phyloP scores from a whole-genome alignment of 1,284 basidiomycete genomes.

The Trametes sp. region DNA sequence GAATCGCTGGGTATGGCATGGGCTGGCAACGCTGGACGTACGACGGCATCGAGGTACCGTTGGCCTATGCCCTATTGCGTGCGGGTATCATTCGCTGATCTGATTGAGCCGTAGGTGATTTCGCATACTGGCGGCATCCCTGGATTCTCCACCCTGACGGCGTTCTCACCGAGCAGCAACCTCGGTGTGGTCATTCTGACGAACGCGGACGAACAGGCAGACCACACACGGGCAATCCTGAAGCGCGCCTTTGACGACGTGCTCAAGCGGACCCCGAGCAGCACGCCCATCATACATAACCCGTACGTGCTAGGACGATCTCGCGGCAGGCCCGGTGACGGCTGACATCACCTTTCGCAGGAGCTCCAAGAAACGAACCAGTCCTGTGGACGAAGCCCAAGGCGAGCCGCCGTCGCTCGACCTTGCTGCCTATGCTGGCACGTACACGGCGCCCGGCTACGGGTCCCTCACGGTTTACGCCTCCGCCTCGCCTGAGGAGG shows the following conservation, averaged over 20 bases:
- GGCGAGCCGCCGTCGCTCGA: conserved; percentile 6
- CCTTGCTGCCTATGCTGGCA: conserved; percentile 37
- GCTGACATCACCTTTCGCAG: neutral
- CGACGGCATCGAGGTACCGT: conserved; percentile 35
- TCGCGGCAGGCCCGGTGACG: no score
- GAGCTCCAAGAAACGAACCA: neutral
- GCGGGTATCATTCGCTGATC: neutral
- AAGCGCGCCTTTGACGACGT: conserved; percentile 13
- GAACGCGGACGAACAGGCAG: conserved; percentile 43
- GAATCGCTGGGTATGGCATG: conserved; percentile 40
- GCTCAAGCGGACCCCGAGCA: neutral
- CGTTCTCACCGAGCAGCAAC: conserved; percentile 41
- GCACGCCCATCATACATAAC: no score
- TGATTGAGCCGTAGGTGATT: conserved; percentile 30
- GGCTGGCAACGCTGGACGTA: conserved; percentile 39
- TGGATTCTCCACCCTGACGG: conserved; percentile 50
- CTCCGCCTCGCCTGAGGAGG: conserved; percentile 15
- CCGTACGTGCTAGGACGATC: neutral
- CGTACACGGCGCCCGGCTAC: conserved; percentile 45
- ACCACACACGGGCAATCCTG: conserved; percentile 7
- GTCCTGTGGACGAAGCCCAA: conserved; percentile 25
- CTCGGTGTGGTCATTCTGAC: conserved; percentile 52
- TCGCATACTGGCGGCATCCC: conserved; percentile 33
- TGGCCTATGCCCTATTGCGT: no score
- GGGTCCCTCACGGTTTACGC: conserved; percentile 46